Evolutionary conservation across 345 rosid species (phyloP).

Genomic region (Raphanus sativus): DNA sequence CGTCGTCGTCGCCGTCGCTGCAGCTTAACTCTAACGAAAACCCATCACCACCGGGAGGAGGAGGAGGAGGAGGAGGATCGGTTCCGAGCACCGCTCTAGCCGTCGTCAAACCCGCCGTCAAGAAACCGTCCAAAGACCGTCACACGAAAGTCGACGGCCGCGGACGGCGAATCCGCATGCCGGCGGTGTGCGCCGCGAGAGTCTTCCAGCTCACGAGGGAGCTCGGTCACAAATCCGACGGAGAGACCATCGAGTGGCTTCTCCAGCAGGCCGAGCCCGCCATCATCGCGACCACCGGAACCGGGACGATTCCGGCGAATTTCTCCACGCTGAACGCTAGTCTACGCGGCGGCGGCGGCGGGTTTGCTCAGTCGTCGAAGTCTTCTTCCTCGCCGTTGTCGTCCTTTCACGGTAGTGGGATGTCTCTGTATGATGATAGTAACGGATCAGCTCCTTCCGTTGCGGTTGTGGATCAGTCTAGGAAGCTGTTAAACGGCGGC

Average conservation of each 20-base stretch:
- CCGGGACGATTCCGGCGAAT: constrained; percentile 88
- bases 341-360: constrained; percentile 55
- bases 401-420: constrained; percentile 54
- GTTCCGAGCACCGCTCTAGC: constrained; percentile 38
- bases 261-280: constrained; percentile 83
- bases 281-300: constrained; percentile 71
- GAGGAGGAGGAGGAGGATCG: constrained; percentile 25
- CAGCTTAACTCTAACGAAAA: constrained; percentile 41
- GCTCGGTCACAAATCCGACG: constrained; percentile 78
- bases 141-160: constrained; percentile 90
- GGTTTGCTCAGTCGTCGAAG: constrained; percentile 58
- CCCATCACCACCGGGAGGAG: constrained; percentile 23
- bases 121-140: constrained; percentile 70
- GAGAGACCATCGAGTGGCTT: constrained; percentile 85
- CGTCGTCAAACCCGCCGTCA: constrained; percentile 43
- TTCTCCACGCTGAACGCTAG: constrained; percentile 74
- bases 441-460: constrained; percentile 11
- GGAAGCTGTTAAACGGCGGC: constrained; percentile 39
- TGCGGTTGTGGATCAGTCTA: constrained; percentile 27
- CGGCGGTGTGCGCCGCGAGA: constrained; percentile 79
- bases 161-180: constrained; percentile 85
- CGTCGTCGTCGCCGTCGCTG: constrained; percentile 27
- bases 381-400: constrained; percentile 59
- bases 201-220: constrained; percentile 80
- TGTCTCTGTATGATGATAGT: constrained; percentile 46